Percentiles rank a stretch among this genome's conserved stretches.
Evolutionary conservation across 23 red algal genomes (phyloP).

Genomic region (Gracilariopsis chorda): DNA sequence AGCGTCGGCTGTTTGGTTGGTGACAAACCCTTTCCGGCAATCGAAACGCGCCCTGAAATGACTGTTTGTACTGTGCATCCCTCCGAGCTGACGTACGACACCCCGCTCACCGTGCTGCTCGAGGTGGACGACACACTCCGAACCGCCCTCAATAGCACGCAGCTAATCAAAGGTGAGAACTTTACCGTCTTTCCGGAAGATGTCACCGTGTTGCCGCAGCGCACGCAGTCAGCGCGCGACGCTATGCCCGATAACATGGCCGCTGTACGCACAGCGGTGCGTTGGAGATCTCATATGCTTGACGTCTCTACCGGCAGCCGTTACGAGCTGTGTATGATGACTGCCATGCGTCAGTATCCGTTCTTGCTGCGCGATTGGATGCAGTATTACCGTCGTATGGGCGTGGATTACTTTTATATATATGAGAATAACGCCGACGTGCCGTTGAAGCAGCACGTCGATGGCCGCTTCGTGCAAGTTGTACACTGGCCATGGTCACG

Average conservation of each 20-base stretch:
- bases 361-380: conserved; percentile 46
- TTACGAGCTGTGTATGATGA: conserved; percentile 54
- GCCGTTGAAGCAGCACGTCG: background rate
- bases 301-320: background rate
- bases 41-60: background rate
- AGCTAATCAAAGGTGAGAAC: background rate
- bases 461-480: conserved; percentile 16
- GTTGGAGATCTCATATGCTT: background rate
- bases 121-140: background rate
- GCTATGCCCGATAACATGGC: background rate
- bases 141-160: background rate
- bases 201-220: background rate
- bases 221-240: background rate
- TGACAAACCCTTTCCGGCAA: background rate
- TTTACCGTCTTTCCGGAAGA: background rate
- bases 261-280: background rate
- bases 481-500: conserved; percentile 60
- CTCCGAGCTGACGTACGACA: background rate
- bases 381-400: conserved; percentile 45
- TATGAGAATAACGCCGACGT: conserved; percentile 39
- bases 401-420: conserved; percentile 59
- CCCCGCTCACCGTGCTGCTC: background rate
- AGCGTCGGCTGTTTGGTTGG: conserved; percentile 29
- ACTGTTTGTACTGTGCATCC: conserved; percentile 18
- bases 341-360: conserved; percentile 46